A percentile compares a stretch with the other conserved stretches of the same genome.
phyloP scores from a whole-genome alignment of 331 rosid genomes.

The Pyrus hybrid region DNA sequence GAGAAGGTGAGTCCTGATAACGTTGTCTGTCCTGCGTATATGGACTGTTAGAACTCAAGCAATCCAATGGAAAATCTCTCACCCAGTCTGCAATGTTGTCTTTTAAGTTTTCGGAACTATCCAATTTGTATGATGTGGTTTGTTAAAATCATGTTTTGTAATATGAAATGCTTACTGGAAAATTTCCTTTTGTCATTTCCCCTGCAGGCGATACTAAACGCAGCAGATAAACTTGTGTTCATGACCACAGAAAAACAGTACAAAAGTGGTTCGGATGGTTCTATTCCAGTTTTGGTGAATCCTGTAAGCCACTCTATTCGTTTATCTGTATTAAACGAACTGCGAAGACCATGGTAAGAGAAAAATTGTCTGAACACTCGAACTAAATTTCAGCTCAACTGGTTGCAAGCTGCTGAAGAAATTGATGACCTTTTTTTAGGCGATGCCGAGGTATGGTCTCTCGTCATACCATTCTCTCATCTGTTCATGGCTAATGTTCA shows the following conservation, averaged over 20 bases:
- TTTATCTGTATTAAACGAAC: neutral
- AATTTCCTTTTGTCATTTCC: neutral
- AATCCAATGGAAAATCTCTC: neutral
- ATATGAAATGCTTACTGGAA: neutral
- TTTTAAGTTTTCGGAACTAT: neutral
- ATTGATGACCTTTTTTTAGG: constrained; percentile 81
- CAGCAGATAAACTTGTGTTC: constrained; percentile 53
- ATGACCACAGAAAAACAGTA: constrained; percentile 67
- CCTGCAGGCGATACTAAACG: constrained; percentile 57
- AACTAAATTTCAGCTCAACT: constrained; percentile 49
- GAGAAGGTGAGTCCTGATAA: constrained; percentile 51
- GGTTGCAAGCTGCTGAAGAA: constrained; percentile 83
- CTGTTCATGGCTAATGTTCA: neutral
- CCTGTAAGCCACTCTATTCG: constrained; percentile 52
- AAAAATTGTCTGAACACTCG: neutral
- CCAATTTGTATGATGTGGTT: neutral
- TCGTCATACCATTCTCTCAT: neutral
- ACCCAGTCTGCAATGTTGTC: neutral
- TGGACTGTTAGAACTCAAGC: neutral
- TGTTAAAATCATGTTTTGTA: neutral
- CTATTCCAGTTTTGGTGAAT: constrained; percentile 78
- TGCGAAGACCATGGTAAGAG: neutral
- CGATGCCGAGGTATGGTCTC: constrained; percentile 69
- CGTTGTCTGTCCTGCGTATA: neutral
- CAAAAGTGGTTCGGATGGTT: constrained; percentile 66